Evolutionary conservation across 306 rosid species (phyloP).

Genomic region (Ziziphus jujuba): DNA sequence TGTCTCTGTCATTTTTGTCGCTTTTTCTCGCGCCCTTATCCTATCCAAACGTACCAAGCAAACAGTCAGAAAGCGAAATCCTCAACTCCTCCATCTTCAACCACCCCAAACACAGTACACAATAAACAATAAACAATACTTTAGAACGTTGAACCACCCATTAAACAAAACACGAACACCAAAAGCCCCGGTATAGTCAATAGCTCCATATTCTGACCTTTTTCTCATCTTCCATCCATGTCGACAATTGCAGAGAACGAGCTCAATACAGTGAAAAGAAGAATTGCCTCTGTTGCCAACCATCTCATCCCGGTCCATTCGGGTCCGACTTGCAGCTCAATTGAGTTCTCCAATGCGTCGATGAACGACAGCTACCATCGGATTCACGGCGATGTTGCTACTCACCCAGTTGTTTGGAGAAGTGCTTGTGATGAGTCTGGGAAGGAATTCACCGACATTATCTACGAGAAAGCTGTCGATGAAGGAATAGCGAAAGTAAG

Average conservation of each 20-base stretch:
- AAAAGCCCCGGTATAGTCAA: not conserved
- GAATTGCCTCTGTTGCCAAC: constrained; percentile 54
- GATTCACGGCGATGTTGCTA: constrained; percentile 65
- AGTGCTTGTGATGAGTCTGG: constrained; percentile 43
- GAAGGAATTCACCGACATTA: constrained; percentile 61
- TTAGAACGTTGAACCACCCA: too few species aligned
- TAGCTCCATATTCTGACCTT: not conserved
- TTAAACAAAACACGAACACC: too few species aligned
- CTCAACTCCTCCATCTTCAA: not conserved
- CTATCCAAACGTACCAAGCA: not conserved
- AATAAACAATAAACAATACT: not conserved
- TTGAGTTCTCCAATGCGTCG: constrained; percentile 37
- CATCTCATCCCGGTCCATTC: constrained; percentile 46
- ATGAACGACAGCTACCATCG: constrained; percentile 53
- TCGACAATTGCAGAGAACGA: constrained; percentile 45
- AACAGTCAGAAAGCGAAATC: too few species aligned
- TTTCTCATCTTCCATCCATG: constrained; percentile 6
- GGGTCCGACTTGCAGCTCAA: constrained; percentile 2
- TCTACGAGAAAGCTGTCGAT: constrained; percentile 72
- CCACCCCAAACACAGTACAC: too few species aligned
- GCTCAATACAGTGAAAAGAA: constrained; percentile 40
- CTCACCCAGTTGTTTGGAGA: constrained; percentile 59
- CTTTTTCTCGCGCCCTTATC: constrained; percentile 12
- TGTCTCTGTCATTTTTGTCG: not conserved
- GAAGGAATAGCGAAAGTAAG: constrained; percentile 85